A percentile compares a stretch with the other conserved stretches of the same genome.
These are phyloP conservation scores for Albugo laibachii DNA, from an alignment of 352 stramenopile species.

Conservation along the genomic window DNA sequence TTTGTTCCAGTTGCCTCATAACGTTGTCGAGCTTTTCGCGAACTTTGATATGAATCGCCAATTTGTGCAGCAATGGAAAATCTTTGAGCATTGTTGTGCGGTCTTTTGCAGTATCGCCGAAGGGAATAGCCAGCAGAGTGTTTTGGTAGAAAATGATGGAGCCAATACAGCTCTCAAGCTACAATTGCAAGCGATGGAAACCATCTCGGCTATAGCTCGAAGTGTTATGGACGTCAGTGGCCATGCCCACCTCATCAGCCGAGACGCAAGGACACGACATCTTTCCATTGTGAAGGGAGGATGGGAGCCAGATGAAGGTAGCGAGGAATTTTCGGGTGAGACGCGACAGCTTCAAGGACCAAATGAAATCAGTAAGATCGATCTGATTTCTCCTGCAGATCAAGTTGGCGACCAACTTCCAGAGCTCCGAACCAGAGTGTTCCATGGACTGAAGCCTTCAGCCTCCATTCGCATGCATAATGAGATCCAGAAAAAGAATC, in stretches of 20 bases:
- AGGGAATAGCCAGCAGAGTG: conserved; percentile 13
- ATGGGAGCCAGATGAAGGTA: conserved; percentile 64
- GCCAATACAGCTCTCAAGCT: conserved; percentile 7
- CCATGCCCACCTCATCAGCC: conserved; percentile 66
- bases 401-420: background rate
- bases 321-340: conserved; percentile 1
- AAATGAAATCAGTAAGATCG: background rate
- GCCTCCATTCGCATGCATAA: conserved; percentile 64
- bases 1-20: conserved; percentile 69
- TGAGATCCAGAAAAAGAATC: conserved; percentile 63
- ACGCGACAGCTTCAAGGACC: background rate
- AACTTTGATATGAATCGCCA: conserved; percentile 73
- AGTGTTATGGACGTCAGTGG: conserved; percentile 76
- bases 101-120: conserved; percentile 58
- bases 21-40: conserved; percentile 74
- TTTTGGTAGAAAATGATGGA: background rate
- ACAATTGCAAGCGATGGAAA: conserved; percentile 45
- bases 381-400: background rate
- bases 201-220: conserved; percentile 52
- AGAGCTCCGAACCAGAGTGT: conserved; percentile 1
- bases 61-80: conserved; percentile 72
- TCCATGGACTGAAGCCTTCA: conserved; percentile 14
- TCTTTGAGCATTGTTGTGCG: conserved; percentile 67
- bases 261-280: conserved; percentile 45
- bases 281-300: conserved; percentile 71